Base-by-base conservation (phyloP, 2,329 filamentous ascomycete genomes). In the Balansia obtecta region DNA sequence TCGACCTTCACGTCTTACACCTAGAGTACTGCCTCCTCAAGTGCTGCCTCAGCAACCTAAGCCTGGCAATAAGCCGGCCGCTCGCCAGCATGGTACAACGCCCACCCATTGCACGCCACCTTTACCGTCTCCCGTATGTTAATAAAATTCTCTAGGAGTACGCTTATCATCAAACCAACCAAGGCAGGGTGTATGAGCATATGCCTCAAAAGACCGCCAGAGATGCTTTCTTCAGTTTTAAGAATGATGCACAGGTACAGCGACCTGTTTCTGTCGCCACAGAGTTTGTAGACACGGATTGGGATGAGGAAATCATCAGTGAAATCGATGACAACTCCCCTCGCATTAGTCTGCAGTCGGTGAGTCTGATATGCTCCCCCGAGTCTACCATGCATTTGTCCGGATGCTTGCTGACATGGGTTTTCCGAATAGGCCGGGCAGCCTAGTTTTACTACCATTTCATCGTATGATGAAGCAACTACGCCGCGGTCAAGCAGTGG, bases 401-500 rank as follows among this genome's bases (percentile, higher is more conserved):
- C 15, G 16, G 6, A 8, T 16, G 22, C 38, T 40, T 45, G 40
- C 54, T 61, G 38, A 58, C 52, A 37, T 32, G 8, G 7, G 15
- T 51, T n/a, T 7, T 16, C 6, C 8, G n/a, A 15, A 16, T 33
- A 89, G 85, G 75, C 79, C 54, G 77, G 76, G 58, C 79, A 86
- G 60, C 80, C 80, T 53, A 94, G 88, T 71, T 81, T 90, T 62
- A 91, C 88, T 3, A 95, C 90, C 2, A 74, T 93, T 38, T 95
- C 89, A 7, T 91, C 88, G 1, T 89, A 86, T 60, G 88, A 94
- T 61, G 89, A 95, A 63, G 76, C 83, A 3, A 80, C 80, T 32
- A 95, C 90, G 27, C 90, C 90, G 16, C 77, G 80, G 54, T 85
- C 85, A 44, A 77, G 71, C 58, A 75, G 75, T 56, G 74, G 78